phyloP scores from a whole-genome alignment of 2,329 filamentous ascomycete species.

The Dryadomyces quercivorus region DNA sequence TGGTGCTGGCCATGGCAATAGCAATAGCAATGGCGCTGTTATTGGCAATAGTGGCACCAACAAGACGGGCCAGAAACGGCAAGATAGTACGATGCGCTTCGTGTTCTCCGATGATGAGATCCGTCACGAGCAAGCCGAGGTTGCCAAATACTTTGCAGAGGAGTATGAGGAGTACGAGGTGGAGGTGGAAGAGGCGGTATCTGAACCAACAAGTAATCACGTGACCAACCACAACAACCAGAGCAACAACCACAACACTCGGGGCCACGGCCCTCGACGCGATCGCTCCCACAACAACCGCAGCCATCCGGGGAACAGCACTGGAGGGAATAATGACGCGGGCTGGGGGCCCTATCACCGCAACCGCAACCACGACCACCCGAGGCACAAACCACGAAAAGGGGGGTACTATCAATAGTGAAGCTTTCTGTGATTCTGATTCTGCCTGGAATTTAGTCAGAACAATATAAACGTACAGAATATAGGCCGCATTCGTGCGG shows the following conservation, averaged over 20 bases:
- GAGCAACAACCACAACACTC: neutral
- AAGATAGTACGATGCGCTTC: conserved; percentile 74
- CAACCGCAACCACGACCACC: conserved; percentile 3
- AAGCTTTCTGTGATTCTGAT: neutral
- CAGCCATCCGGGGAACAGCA: neutral
- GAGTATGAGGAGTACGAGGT: conserved; percentile 68
- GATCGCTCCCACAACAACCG: conserved; percentile 3
- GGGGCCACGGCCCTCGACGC: neutral
- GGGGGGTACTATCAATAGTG: conserved; percentile 1
- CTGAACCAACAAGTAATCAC: conserved; percentile 12
- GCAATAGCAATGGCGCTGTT: conserved; percentile 16
- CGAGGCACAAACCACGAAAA: conserved; percentile 1
- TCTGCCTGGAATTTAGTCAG: neutral
- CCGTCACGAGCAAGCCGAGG: conserved; percentile 54
- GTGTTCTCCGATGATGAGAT: conserved; percentile 75
- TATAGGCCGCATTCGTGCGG: neutral
- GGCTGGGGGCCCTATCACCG: conserved; percentile 3
- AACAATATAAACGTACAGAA: neutral
- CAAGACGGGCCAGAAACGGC: conserved; percentile 32
- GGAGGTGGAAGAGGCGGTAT: conserved; percentile 58
- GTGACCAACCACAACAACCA: neutral
- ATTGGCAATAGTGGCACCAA: conserved; percentile 8
- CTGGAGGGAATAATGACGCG: neutral
- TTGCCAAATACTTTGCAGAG: conserved; percentile 56
- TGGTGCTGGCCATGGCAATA: conserved; percentile 10